Percentiles rank a stretch among this genome's conserved stretches.
These are phyloP conservation scores for Rhizopogon salebrosus DNA, from an alignment of 768 basidiomycete species.

Conservation along the genomic window DNA sequence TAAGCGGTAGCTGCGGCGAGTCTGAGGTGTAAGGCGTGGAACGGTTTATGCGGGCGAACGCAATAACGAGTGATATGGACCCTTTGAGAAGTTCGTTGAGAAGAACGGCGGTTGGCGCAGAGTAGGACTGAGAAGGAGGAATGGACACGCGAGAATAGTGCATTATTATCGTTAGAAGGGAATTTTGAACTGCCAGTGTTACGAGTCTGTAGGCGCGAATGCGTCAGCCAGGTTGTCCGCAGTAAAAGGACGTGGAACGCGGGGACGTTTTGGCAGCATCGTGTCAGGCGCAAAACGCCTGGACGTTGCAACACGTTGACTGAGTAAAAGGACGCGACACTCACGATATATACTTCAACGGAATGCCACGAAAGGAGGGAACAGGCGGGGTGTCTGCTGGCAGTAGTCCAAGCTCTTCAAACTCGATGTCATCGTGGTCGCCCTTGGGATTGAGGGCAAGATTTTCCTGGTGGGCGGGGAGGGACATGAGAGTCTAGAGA, in stretches of 20 bases:
- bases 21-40: conserved; percentile 19
- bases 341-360: conserved; percentile 78
- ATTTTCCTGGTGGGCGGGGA: conserved; percentile 11
- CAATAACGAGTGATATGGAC: conserved; percentile 79
- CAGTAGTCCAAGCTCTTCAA: conserved; percentile 38
- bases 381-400: conserved; percentile 28
- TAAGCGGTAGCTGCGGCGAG: conserved; percentile 25
- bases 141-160: conserved; percentile 89
- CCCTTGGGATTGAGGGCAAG: conserved; percentile 26
- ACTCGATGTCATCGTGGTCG: conserved; percentile 35
- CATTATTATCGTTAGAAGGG: conserved; percentile 87
- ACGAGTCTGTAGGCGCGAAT: conserved; percentile 47
- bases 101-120: conserved; percentile 90
- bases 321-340: conserved; percentile 23
- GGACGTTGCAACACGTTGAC: not conserved
- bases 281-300: not conserved
- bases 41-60: conserved; percentile 58
- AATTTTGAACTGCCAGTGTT: conserved; percentile 91
- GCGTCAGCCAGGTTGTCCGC: not conserved
- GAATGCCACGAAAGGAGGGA: conserved; percentile 63
- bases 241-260: not conserved
- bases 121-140: conserved; percentile 73
- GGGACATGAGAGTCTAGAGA: conserved; percentile 14
- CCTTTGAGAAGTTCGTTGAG: conserved; percentile 94
- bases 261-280: not conserved